phyloP scores from a whole-genome alignment of 2,329 filamentous ascomycete genomes.

The Lanzia echinophila region DNA sequence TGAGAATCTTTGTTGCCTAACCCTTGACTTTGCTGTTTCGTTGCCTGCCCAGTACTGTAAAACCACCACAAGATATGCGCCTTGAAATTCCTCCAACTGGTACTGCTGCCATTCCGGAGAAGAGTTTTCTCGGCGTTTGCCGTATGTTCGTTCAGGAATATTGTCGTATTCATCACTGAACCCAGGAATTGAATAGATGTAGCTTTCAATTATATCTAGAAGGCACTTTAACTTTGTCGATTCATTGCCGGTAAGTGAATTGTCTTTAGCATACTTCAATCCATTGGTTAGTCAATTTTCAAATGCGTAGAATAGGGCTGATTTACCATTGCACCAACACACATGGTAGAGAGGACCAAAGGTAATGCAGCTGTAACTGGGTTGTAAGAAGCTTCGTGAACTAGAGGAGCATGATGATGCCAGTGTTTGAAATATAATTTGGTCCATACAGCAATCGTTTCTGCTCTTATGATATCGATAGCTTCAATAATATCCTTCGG shows the following conservation, averaged over 20 bases:
- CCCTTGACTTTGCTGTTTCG: slow-evolving; percentile 22
- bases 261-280: slow-evolving; percentile 24
- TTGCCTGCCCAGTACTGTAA: slow-evolving; percentile 30
- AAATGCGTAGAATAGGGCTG: neutral
- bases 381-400: slow-evolving; percentile 29
- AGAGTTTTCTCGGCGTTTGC: slow-evolving; percentile 17
- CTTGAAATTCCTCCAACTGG: slow-evolving; percentile 29
- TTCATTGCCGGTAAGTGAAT: slow-evolving; percentile 4
- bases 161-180: slow-evolving; percentile 25
- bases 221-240: slow-evolving; percentile 20
- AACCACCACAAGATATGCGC: slow-evolving; percentile 28
- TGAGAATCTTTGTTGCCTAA: slow-evolving; percentile 26
- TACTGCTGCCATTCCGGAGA: slow-evolving; percentile 28
- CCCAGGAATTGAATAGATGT: slow-evolving; percentile 24
- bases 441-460: slow-evolving; percentile 22
- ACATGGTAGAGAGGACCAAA: slow-evolving; percentile 26
- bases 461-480: slow-evolving; percentile 23
- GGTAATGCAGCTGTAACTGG: slow-evolving; percentile 25
- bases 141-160: slow-evolving; percentile 22
- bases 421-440: slow-evolving; percentile 30
- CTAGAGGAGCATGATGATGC: slow-evolving; percentile 29
- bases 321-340: slow-evolving; percentile 28
- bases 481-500: slow-evolving; percentile 23
- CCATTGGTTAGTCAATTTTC: no score
- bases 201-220: slow-evolving; percentile 25